Conservation (phyloP, 75 land plant species). For the Selaginella tamariscina region DNA sequence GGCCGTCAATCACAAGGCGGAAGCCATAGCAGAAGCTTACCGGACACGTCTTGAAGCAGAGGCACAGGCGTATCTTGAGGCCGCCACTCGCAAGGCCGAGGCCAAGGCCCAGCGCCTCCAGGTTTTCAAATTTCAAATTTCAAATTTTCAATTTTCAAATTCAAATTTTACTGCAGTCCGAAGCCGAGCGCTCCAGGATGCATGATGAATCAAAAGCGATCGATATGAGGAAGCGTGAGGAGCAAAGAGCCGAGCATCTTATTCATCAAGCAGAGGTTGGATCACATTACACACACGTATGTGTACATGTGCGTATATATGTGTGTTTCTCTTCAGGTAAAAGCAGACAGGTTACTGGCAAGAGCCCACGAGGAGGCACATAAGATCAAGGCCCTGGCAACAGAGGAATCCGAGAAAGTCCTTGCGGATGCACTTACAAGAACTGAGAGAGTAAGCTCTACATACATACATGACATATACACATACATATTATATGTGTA, state of each 20-base stretch:
- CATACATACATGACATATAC: not conserved
- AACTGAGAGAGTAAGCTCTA: slow-evolving; percentile 21
- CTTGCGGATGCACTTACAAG: slow-evolving; percentile 21
- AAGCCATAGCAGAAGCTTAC: slow-evolving; percentile 8
- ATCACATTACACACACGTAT: slow-evolving; percentile 1
- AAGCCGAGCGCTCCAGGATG: slow-evolving; percentile 23
- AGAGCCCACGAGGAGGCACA: slow-evolving; percentile 19
- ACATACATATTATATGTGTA: not conserved
- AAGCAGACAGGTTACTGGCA: slow-evolving; percentile 17
- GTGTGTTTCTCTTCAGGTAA: slow-evolving; percentile 16
- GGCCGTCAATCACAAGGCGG: slow-evolving; percentile 4
- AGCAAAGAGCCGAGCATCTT: slow-evolving; percentile 17
- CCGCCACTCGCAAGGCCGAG: slow-evolving; percentile 7
- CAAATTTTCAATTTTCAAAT: too few relatives aligned
- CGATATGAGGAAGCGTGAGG: slow-evolving; percentile 20
- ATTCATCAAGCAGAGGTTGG: slow-evolving; percentile 19
- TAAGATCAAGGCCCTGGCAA: slow-evolving; percentile 17
- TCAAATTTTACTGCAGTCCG: too few relatives aligned
- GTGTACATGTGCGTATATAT: not conserved
- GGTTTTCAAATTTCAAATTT: too few relatives aligned
- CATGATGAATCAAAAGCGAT: slow-evolving; percentile 23
- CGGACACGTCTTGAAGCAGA: not conserved
- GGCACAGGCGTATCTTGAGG: slow-evolving; percentile 2
- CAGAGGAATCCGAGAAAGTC: slow-evolving; percentile 19
- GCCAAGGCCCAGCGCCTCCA: not conserved